Percentiles rank a stretch among this genome's conserved stretches.
Evolutionary conservation across 2,329 filamentous ascomycete species (phyloP).

Genomic region (Thielaviopsis ethacetica): DNA sequence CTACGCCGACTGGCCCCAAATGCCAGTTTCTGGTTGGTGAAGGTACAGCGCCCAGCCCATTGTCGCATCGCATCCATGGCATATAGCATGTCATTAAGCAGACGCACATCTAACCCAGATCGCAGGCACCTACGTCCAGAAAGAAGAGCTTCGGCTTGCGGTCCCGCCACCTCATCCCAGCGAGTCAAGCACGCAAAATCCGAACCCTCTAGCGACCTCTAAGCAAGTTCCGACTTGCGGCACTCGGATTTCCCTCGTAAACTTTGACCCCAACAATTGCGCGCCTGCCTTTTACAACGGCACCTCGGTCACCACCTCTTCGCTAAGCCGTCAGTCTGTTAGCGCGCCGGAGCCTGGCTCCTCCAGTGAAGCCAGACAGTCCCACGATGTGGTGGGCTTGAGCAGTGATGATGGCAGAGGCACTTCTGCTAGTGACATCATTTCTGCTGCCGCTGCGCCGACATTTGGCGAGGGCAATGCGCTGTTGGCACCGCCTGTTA

Average conservation of each 20-base stretch:
- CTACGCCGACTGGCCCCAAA: slow-evolving; percentile 64
- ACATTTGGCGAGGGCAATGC: slow-evolving; percentile 79
- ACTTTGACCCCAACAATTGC: slow-evolving; percentile 44
- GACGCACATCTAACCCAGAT: background rate
- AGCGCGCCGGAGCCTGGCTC: slow-evolving; percentile 44
- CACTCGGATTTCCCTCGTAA: slow-evolving; percentile 67
- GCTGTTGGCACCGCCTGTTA: slow-evolving; percentile 40
- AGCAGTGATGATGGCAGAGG: slow-evolving; percentile 40
- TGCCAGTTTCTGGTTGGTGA: slow-evolving; percentile 88
- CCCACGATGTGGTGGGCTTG: slow-evolving; percentile 39
- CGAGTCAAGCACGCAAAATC: slow-evolving; percentile 71
- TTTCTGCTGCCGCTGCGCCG: slow-evolving; percentile 31
- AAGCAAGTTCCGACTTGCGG: slow-evolving; percentile 72
- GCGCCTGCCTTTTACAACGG: slow-evolving; percentile 39
- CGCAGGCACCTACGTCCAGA: slow-evolving; percentile 71
- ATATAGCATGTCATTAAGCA: background rate
- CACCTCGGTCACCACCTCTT: slow-evolving; percentile 33
- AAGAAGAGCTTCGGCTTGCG: slow-evolving; percentile 81
- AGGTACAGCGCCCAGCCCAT: slow-evolving; percentile 34
- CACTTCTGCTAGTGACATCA: slow-evolving; percentile 35
- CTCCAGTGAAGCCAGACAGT: slow-evolving; percentile 38
- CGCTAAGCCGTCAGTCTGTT: slow-evolving; percentile 25
- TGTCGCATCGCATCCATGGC: background rate
- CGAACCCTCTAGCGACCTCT: slow-evolving; percentile 77
- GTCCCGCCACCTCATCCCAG: slow-evolving; percentile 92